These are phyloP conservation scores for Boechera retrofracta DNA, from an alignment of 345 rosid species.

Conservation along the genomic window DNA sequence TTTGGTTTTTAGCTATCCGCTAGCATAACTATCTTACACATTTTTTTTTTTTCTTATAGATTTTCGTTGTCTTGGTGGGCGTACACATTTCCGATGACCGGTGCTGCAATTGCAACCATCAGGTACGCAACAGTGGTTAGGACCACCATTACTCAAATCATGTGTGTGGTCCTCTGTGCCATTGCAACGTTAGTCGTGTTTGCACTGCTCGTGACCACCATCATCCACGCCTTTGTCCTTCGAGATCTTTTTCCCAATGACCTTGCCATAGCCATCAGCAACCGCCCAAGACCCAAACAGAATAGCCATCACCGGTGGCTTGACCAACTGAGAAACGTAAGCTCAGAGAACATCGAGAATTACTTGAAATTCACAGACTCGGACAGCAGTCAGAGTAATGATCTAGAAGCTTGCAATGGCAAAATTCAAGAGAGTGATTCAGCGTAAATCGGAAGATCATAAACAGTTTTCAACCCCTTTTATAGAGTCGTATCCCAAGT, in stretches of 20 bases:
- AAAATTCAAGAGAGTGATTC: constrained; percentile 36
- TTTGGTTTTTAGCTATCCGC: neutral
- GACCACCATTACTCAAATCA: constrained; percentile 52
- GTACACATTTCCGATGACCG: constrained; percentile 87
- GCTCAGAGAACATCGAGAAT: constrained; percentile 70
- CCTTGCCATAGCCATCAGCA: constrained; percentile 74
- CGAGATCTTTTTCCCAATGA: constrained; percentile 67
- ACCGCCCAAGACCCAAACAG: constrained; percentile 56
- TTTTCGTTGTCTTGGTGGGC: constrained; percentile 98
- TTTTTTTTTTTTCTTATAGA: constrained; percentile 47
- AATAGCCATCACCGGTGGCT: constrained; percentile 60
- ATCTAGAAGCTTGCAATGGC: constrained; percentile 53
- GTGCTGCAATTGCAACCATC: constrained; percentile 76
- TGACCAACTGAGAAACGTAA: constrained; percentile 53
- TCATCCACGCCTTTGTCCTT: constrained; percentile 58
- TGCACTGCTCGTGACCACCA: constrained; percentile 63
- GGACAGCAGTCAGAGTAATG: constrained; percentile 44
- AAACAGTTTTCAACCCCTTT: constrained; percentile 13
- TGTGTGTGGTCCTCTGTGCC: constrained; percentile 53
- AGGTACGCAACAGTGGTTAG: constrained; percentile 62
- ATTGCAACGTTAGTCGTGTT: constrained; percentile 59
- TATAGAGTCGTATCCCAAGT: constrained; percentile 33
- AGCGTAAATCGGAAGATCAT: constrained; percentile 2
- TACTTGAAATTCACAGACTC: constrained; percentile 61
- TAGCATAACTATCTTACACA: neutral